Percentiles rank a stretch among this genome's conserved stretches.
phyloP scores from a whole-genome alignment of 495 filamentous ascomycete genomes.

The Pyrenula massariospora region DNA sequence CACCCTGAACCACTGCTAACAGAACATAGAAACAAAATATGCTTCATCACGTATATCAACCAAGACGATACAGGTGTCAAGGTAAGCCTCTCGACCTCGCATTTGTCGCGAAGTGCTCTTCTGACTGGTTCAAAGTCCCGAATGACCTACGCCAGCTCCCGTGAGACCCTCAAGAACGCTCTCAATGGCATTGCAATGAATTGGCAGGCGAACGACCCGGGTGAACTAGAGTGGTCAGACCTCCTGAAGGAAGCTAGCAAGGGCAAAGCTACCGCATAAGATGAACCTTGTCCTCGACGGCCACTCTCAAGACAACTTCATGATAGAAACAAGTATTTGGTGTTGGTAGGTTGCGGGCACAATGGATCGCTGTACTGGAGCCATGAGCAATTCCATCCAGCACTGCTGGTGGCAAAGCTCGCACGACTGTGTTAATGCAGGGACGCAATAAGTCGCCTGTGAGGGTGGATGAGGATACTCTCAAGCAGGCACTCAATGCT shows the following conservation, averaged over 20 bases:
- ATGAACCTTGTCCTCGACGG: neutral
- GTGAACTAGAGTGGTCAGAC: constrained; percentile 77
- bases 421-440: neutral
- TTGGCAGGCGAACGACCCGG: constrained; percentile 85
- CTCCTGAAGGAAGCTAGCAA: constrained; percentile 73
- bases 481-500: neutral
- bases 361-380: constrained; percentile 14
- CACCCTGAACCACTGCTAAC: neutral
- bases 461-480: neutral
- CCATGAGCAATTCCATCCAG: neutral
- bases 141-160: constrained; percentile 97
- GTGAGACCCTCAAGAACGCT: constrained; percentile 79
- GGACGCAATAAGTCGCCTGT: neutral
- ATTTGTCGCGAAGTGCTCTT: neutral
- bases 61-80: constrained; percentile 26
- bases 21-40: constrained; percentile 73
- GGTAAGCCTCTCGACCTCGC: no score
- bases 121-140: constrained; percentile 41
- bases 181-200: constrained; percentile 69
- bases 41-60: constrained; percentile 61
- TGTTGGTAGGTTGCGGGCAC: constrained; percentile 29
- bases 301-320: no score
- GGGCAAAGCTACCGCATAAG: constrained; percentile 35
- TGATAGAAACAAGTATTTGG: constrained; percentile 20
- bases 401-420: constrained; percentile 1